Base-by-base conservation (phyloP, 164 flowering plant species). In the Stephania yunnanensis region DNA sequence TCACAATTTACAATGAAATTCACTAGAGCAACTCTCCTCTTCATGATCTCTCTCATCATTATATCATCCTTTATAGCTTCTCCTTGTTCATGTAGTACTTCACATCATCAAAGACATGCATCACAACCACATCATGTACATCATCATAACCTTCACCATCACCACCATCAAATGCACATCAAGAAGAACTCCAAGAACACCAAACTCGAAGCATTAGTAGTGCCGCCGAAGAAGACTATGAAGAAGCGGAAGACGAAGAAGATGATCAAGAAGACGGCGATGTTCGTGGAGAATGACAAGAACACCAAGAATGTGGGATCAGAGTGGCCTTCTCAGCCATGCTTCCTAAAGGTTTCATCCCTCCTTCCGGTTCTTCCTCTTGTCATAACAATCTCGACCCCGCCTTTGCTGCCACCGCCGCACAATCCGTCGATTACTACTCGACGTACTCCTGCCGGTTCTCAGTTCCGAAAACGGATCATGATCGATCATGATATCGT, bases 341-440 rank as follows among this genome's bases (percentile, higher is more conserved):
- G 94, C 90, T 90, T 63, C 94, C 94, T 0, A 89, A 89, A 79
- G 92, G 94, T 30, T 81, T 81, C 64, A 83, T 87, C 25, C 94
- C 94, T 74, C 92, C 92, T 68, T 89, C 92, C 2, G 89, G 87
- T 22, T 89, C 92, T 0, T 90, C 94, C 6, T 83, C 87, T 0
- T 90, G 94, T 82, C 94, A 90, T 48, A 89, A 90, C 76, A 68
- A 74, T n/a, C 19, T 80, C 10, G 31, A 22, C 58, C 89, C 42
- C 42, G 42, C 42, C 42, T 36, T 36, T 36, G 42, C 42, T 36
- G 42, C 42, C 42, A 36, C 42, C 42, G 42, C 42, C 42, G 4
- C 91, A 5, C 48, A 79, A 70, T 82, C 86, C 11, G 76, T 77
- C 71, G 5, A 81, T 29, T 83, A 80, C 72, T 84, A 71, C 81